Evolutionary conservation across 805 yeast genomes (phyloP).

Genomic region (Deakozyma indianensis): DNA sequence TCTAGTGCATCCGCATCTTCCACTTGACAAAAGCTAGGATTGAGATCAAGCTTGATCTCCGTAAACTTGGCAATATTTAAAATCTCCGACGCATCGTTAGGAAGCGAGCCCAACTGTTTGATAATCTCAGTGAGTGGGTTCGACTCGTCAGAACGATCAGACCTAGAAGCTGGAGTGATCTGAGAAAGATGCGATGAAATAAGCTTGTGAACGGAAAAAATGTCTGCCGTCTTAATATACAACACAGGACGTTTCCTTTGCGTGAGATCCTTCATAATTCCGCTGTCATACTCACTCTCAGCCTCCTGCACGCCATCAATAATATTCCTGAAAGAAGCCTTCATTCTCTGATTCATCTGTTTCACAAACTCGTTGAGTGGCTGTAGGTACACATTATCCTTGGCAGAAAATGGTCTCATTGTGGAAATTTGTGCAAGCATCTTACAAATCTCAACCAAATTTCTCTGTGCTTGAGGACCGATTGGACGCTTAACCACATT

Average conservation of each 20-base stretch:
- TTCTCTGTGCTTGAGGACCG: constrained; percentile 29
- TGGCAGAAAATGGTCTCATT: constrained; percentile 47
- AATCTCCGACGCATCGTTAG: constrained; percentile 30
- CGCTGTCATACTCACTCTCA: background rate
- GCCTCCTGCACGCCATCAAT: constrained; percentile 23
- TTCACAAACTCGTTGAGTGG: constrained; percentile 65
- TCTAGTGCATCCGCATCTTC: constrained; percentile 36
- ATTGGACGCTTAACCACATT: constrained; percentile 31
- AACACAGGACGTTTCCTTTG: constrained; percentile 30
- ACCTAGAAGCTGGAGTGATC: constrained; percentile 11
- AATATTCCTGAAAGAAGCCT: constrained; percentile 30
- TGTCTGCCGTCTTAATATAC: constrained; percentile 22
- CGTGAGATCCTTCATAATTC: constrained; percentile 53
- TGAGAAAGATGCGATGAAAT: constrained; percentile 16
- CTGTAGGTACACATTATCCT: constrained; percentile 50
- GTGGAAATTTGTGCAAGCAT: constrained; percentile 51
- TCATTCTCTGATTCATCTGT: constrained; percentile 33
- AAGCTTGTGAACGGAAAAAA: constrained; percentile 25
- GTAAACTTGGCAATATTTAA: constrained; percentile 39
- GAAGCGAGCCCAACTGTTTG: constrained; percentile 27
- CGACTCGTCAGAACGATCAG: background rate
- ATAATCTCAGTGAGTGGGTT: constrained; percentile 13
- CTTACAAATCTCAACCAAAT: constrained; percentile 41
- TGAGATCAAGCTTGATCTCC: constrained; percentile 40
- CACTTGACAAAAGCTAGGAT: constrained; percentile 33